These are phyloP conservation scores for Fonsecaea multimorphosa DNA, from an alignment of 2,329 filamentous ascomycete species.

Conservation along the genomic window DNA sequence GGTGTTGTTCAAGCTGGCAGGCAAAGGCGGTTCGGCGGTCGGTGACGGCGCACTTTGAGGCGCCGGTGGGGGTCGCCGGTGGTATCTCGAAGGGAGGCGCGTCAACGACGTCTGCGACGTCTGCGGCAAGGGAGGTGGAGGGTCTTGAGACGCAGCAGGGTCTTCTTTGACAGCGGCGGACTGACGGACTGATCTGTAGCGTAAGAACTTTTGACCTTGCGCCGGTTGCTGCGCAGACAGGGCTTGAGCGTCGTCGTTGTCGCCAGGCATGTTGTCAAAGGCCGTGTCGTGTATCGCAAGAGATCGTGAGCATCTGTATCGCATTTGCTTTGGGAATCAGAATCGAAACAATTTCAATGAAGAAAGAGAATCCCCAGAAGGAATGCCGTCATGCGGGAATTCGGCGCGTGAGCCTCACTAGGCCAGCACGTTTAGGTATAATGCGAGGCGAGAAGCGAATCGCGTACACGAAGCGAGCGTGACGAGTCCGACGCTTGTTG, in stretches of 20 bases:
- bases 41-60: constrained; percentile 7
- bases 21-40: not conserved
- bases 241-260: not conserved
- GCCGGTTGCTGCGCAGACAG: constrained; percentile 15
- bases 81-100: constrained; percentile 33
- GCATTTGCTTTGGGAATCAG: not conserved
- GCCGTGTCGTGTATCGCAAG: not conserved
- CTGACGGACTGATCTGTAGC: constrained; percentile 64
- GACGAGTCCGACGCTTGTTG: too few species aligned
- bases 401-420: too few species aligned
- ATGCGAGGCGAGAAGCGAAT: too few species aligned
- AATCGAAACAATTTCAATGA: too few species aligned
- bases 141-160: constrained; percentile 6
- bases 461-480: too few species aligned
- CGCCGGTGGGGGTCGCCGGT: constrained; percentile 20
- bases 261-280: constrained; percentile 19
- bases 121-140: constrained; percentile 24
- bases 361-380: too few species aligned
- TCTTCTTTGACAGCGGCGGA: constrained; percentile 43
- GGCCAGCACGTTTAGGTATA: too few species aligned
- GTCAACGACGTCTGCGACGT: constrained; percentile 22
- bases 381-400: too few species aligned
- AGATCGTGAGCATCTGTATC: not conserved
- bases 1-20: not conserved
- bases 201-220: constrained; percentile 56